A percentile compares a stretch with the other conserved stretches of the same genome.
Conservation (phyloP, 1,284 basidiomycete species). For the Austroboletus niveus region DNA sequence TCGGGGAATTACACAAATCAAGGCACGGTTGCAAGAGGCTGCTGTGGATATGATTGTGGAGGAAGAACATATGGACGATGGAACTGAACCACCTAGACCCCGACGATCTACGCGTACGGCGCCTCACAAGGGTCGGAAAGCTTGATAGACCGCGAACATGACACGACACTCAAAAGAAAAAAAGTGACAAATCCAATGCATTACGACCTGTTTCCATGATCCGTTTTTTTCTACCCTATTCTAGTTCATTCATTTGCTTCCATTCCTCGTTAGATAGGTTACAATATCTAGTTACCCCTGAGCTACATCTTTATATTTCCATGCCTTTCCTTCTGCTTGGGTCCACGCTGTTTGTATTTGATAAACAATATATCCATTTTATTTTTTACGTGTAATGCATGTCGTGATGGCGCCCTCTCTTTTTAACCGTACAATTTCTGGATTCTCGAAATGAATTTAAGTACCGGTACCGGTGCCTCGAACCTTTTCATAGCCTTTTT, state of each 20-base stretch:
- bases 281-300: constrained; percentile 13
- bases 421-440: constrained; percentile 1
- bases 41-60: constrained; percentile 28
- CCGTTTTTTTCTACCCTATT: background rate
- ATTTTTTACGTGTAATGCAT: constrained; percentile 8
- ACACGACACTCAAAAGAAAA: background rate
- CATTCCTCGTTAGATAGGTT: constrained; percentile 3
- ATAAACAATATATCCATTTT: constrained; percentile 9
- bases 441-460: background rate
- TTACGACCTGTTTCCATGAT: constrained; percentile 1
- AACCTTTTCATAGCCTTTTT: background rate
- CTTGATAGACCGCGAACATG: background rate
- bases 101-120: constrained; percentile 27
- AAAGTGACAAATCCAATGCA: background rate
- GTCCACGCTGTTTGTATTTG: constrained; percentile 13
- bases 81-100: constrained; percentile 19
- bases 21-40: constrained; percentile 26
- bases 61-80: constrained; percentile 30
- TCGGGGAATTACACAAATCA: constrained; percentile 12
- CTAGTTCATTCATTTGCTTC: background rate
- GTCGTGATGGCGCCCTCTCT: constrained; percentile 10
- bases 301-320: background rate
- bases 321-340: constrained; percentile 1
- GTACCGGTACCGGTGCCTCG: background rate
- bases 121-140: constrained; percentile 20